Percentiles rank a stretch among this genome's conserved stretches.
Evolutionary conservation across 2,329 filamentous ascomycete species (phyloP).

Genomic region (Verticillium albo-atrum): DNA sequence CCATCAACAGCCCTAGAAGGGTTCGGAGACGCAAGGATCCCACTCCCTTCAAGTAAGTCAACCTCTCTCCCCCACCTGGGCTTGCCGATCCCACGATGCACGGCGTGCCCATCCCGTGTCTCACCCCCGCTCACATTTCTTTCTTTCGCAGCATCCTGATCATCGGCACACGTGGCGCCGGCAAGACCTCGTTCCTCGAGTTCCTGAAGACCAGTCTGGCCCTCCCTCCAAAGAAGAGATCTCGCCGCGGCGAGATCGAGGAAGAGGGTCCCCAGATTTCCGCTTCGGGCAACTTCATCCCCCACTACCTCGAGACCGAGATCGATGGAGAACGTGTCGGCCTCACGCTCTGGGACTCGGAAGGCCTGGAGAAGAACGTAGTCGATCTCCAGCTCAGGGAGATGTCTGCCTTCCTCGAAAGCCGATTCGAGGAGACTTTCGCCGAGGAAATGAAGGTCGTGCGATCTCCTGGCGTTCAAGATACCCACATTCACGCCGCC

Average conservation of each 20-base stretch:
- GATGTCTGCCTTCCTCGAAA: conserved; percentile 88
- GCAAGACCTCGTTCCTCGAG: conserved; percentile 95
- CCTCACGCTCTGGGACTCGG: conserved; percentile 93
- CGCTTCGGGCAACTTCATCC: conserved; percentile 69
- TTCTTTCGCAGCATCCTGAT: conserved; percentile 68
- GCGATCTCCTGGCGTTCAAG: conserved; percentile 84
- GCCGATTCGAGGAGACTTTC: conserved; percentile 98
- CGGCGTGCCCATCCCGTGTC: background rate
- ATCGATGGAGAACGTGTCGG: conserved; percentile 89
- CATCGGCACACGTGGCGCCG: conserved; percentile 79
- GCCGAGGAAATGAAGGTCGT: conserved; percentile 96
- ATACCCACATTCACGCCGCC: conserved; percentile 95
- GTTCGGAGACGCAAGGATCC: conserved; percentile 94
- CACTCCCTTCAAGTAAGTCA: conserved; percentile 92
- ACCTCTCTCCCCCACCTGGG: background rate
- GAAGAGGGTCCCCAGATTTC: conserved; percentile 44
- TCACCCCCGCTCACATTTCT: conserved; percentile 5
- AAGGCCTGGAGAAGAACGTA: conserved; percentile 89
- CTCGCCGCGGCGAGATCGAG: conserved; percentile 43
- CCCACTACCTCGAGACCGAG: conserved; percentile 89
- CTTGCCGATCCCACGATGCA: background rate
- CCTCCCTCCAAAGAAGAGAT: conserved; percentile 74
- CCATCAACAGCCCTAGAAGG: conserved; percentile 87
- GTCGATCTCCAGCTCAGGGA: conserved; percentile 92
- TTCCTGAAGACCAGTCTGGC: conserved; percentile 86